Base-by-base conservation (phyloP, 1,284 basidiomycete genomes). In the Athelia sp. region DNA sequence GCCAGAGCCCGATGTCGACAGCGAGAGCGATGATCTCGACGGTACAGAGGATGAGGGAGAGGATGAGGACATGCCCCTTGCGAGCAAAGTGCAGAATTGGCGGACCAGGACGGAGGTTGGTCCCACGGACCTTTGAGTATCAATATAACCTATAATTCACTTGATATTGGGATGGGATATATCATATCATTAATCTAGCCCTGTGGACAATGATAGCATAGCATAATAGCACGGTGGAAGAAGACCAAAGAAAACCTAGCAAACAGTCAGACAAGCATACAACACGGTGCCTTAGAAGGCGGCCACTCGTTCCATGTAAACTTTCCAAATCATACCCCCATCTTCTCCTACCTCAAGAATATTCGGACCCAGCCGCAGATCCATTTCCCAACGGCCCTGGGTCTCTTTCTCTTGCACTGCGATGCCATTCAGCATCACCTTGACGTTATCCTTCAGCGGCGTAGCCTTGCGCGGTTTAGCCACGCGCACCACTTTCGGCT, bases 321-420 rank as follows among this genome's bases (percentile, higher is more conserved):
- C 71, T 62, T 80, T 85, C 86, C 83, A 87, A 46, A 75, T 64
- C 57, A 78, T 61, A 18, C 81, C 82, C 29, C 75, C 80, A 57
- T 76, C 77, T 68, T 86, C 84, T 17, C 85, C 84, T n/a, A 88
- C 65, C 61, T 88, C 85, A 34, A 88, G 58, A 14, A 78, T 64
- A 55, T 78, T 84, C 15, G 67, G 58, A 3, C 86, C 85, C 6
- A 69, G 58, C 2, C 74, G 69, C 17, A 86, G 61, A 17, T 73
- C 72, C 17, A 84, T 63, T 54, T 73, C 72, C 86, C 85, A 87
- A 48, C 72, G 69, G 1, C 65, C 62, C 14, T 68, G 59, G 14
- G 72, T 72, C 24, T 69, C 56, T 50, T 72, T 70, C 52, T 71
- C 70, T 34, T 69, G 62, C 18, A 77, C 61, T 1, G 69, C 47